Evolutionary conservation across 768 basidiomycete genomes (phyloP).

Genomic region (Kwoniella sp.): DNA sequence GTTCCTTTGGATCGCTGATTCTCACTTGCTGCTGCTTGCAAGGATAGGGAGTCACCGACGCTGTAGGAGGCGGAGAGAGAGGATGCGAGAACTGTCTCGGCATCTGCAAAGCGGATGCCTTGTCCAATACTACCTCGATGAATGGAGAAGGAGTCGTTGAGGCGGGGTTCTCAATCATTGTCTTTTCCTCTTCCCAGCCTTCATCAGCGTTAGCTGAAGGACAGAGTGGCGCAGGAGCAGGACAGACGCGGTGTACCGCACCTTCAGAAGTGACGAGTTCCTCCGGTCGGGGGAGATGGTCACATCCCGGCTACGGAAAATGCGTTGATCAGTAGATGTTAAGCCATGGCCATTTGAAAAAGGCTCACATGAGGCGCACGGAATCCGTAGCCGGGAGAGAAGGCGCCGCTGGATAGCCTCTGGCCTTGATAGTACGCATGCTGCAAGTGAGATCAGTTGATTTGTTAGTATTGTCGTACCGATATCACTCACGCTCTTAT

Average conservation of each 20-base stretch:
- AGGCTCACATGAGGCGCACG: slow-evolving; percentile 16
- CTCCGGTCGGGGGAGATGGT: slow-evolving; percentile 12
- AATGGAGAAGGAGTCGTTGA: background rate
- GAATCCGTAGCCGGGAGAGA: slow-evolving; percentile 29
- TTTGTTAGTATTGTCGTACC: no score
- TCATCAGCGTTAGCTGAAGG: slow-evolving; percentile 26
- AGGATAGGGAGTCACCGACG: background rate
- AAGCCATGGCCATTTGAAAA: no score
- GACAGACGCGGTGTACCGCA: slow-evolving; percentile 25
- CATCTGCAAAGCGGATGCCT: background rate
- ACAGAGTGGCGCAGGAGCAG: slow-evolving; percentile 31
- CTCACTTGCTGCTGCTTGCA: background rate
- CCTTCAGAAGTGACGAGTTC: slow-evolving; percentile 13
- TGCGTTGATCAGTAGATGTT: background rate
- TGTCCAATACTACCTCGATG: background rate
- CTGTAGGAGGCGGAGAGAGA: background rate
- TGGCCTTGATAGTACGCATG: slow-evolving; percentile 7
- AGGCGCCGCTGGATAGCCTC: slow-evolving; percentile 1
- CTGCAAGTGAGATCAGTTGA: no score
- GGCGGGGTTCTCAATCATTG: background rate
- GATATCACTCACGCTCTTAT: background rate
- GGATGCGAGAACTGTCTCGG: background rate
- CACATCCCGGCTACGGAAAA: slow-evolving; percentile 4
- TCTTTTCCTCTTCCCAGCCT: slow-evolving; percentile 27
- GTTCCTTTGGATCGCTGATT: background rate